A percentile compares a stretch with the other conserved stretches of the same genome.
These are phyloP conservation scores for Neurospora hispaniola DNA, from an alignment of 495 filamentous ascomycete genomes.

Conservation along the genomic window DNA sequence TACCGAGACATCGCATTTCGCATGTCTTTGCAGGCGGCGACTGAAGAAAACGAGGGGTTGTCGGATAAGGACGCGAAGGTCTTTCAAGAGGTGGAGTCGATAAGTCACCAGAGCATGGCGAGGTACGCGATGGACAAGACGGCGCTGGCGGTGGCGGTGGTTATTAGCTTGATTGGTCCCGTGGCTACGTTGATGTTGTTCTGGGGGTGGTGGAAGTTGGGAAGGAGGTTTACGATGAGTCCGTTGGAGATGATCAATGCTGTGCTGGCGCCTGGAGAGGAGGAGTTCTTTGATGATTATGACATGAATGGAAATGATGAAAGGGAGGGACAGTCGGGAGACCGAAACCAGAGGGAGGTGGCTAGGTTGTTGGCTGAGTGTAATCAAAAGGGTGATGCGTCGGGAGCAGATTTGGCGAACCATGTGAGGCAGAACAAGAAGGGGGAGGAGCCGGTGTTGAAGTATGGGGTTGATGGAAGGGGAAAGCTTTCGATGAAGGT, in stretches of 20 bases:
- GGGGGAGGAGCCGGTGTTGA: background rate
- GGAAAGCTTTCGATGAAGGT: background rate
- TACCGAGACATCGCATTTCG: background rate
- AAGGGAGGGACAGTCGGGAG: background rate
- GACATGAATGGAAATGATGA: too few relatives aligned
- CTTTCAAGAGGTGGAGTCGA: background rate
- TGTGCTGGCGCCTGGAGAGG: background rate
- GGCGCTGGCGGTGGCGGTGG: background rate
- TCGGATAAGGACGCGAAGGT: background rate
- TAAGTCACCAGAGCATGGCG: background rate
- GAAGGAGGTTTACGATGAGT: background rate
- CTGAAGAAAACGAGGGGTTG: background rate
- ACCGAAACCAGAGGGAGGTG: background rate
- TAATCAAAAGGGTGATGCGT: background rate
- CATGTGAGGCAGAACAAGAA: background rate
- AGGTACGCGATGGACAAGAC: background rate
- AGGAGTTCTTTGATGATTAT: background rate
- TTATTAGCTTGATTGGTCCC: background rate
- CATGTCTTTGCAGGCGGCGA: background rate
- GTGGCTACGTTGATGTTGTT: background rate
- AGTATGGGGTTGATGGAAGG: background rate
- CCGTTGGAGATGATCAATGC: background rate
- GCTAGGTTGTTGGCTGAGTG: background rate
- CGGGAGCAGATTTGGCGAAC: background rate
- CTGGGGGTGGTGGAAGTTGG: background rate